Conservation (phyloP, 2,329 filamentous ascomycete species). For the Trichoderma sp. region DNA sequence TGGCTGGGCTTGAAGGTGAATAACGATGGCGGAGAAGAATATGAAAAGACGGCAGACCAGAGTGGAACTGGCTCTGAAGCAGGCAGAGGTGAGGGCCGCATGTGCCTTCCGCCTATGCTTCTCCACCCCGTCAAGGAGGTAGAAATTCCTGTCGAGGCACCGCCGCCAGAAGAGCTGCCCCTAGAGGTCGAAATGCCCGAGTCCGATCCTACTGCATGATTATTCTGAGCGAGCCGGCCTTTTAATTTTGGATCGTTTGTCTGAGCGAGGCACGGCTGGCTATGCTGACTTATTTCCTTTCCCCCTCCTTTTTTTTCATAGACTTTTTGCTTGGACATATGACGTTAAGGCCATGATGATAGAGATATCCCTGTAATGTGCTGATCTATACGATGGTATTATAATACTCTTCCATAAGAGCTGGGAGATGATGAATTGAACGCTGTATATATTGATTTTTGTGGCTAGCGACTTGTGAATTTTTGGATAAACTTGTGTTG, state of each 20-base stretch:
- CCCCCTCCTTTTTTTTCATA: neutral
- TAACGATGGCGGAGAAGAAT: constrained; percentile 75
- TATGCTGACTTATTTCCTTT: neutral
- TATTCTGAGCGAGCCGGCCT: neutral
- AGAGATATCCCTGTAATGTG: constrained; percentile 17
- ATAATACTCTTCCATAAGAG: neutral
- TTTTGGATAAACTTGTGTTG: neutral
- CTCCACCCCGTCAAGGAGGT: constrained; percentile 85
- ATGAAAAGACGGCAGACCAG: constrained; percentile 62
- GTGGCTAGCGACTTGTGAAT: neutral
- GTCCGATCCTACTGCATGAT: constrained; percentile 50
- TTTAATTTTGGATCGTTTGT: neutral
- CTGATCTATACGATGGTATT: constrained; percentile 10
- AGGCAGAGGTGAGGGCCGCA: constrained; percentile 71
- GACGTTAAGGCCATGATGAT: constrained; percentile 9
- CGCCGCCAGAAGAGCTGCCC: constrained; percentile 50
- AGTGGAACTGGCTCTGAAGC: constrained; percentile 53
- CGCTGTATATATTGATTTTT: constrained; percentile 7
- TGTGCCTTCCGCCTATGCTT: constrained; percentile 89
- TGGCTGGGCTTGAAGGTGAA: constrained; percentile 85
- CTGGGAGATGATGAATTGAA: constrained; percentile 18
- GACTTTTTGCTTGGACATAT: constrained; percentile 12
- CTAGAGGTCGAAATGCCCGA: constrained; percentile 36
- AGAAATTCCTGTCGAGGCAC: constrained; percentile 63
- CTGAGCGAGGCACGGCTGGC: neutral